These are phyloP conservation scores for Lojkania enalia DNA, from an alignment of 2,329 filamentous ascomycete genomes.

Conservation along the genomic window DNA sequence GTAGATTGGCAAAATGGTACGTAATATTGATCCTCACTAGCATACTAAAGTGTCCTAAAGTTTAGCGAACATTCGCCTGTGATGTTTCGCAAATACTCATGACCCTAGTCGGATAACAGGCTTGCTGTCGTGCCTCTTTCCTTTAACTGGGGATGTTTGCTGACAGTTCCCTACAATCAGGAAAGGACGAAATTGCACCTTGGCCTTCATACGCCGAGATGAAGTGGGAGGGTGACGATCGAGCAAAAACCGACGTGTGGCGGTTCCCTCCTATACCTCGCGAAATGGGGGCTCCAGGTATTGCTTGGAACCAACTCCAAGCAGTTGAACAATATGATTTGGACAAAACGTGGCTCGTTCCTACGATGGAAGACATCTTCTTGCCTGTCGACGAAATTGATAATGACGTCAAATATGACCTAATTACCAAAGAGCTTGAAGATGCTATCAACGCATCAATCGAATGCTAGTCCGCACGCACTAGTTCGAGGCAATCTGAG, in stretches of 20 bases:
- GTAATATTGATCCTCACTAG: too few species aligned
- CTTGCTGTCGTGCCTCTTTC: too few species aligned
- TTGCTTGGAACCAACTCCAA: constrained; percentile 48
- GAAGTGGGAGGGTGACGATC: constrained; percentile 54
- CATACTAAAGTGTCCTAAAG: too few species aligned
- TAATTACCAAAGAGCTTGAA: neutral
- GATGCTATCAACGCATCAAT: neutral
- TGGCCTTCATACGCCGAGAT: constrained; percentile 49
- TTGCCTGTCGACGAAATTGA: constrained; percentile 44
- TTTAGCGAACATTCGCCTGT: too few species aligned
- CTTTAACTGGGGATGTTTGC: too few species aligned
- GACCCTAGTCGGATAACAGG: too few species aligned
- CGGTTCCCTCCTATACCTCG: constrained; percentile 50
- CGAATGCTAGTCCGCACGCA: neutral
- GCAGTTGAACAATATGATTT: constrained; percentile 44
- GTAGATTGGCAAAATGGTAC: constrained; percentile 31
- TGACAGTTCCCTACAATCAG: too few species aligned
- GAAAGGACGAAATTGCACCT: constrained; percentile 42
- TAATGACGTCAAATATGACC: constrained; percentile 23
- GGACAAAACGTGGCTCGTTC: constrained; percentile 43
- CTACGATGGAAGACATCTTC: constrained; percentile 43
- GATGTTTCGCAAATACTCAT: too few species aligned
- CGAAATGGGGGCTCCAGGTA: constrained; percentile 43
- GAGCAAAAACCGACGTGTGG: constrained; percentile 48
- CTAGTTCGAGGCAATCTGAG: too few species aligned